These are phyloP conservation scores for Suillus paluster DNA, from an alignment of 768 basidiomycete genomes.

Conservation along the genomic window DNA sequence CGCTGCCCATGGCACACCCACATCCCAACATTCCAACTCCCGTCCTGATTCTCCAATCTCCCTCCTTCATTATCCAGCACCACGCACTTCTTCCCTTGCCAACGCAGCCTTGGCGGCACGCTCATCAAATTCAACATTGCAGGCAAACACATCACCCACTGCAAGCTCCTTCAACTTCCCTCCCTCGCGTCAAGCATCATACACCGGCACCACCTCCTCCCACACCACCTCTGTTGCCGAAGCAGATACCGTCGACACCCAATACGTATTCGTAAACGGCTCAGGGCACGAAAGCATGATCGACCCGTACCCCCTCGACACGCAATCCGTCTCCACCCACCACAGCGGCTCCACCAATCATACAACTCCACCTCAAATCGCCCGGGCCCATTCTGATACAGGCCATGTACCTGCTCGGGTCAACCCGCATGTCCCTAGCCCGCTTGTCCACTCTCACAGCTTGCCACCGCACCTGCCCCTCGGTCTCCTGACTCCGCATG, in stretches of 20 bases:
- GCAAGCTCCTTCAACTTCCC: background rate
- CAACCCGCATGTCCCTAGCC: constrained; percentile 21
- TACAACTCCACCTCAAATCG: constrained; percentile 28
- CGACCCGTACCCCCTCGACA: constrained; percentile 27
- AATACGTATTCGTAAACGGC: constrained; percentile 31
- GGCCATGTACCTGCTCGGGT: constrained; percentile 12
- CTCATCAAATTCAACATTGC: background rate
- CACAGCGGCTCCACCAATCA: constrained; percentile 22
- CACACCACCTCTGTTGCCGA: background rate
- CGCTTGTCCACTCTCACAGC: constrained; percentile 27
- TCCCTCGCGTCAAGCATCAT: background rate
- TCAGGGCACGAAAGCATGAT: constrained; percentile 22
- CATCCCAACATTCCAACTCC: too few relatives aligned
- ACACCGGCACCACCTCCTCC: background rate
- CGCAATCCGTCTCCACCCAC: constrained; percentile 27
- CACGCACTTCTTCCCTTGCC: constrained; percentile 30
- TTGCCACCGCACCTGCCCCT: constrained; percentile 19
- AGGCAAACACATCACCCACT: background rate
- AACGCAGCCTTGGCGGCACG: background rate
- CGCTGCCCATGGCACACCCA: too few relatives aligned
- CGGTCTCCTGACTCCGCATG: constrained; percentile 12
- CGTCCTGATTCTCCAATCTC: constrained; percentile 27
- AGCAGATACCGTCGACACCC: constrained; percentile 7
- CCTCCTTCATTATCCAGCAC: constrained; percentile 24
- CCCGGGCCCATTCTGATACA: constrained; percentile 24